A percentile compares a stretch with the other conserved stretches of the same genome.
Evolutionary conservation across 2,329 filamentous ascomycete species (phyloP).

Genomic region (Tolypocladium capitatum): DNA sequence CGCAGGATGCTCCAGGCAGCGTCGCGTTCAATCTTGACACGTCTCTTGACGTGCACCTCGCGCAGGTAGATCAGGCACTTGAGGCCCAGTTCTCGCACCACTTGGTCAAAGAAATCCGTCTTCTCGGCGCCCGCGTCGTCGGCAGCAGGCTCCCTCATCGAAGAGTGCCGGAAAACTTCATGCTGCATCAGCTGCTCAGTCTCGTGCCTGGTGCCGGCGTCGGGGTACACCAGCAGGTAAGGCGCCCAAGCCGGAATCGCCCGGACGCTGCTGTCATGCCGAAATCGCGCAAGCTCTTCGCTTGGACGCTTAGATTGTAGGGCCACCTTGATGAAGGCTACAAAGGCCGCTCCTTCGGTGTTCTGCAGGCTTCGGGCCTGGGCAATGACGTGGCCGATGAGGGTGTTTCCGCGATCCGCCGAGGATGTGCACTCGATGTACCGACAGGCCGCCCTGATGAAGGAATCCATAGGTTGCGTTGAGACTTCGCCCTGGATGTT

Average conservation of each 20-base stretch:
- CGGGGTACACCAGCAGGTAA: conserved; percentile 32
- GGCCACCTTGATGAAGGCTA: conserved; percentile 27
- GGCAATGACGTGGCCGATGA: conserved; percentile 29
- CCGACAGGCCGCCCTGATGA: conserved; percentile 39
- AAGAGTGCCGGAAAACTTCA: conserved; percentile 25
- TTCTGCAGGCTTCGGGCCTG: conserved; percentile 33
- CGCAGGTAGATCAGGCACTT: conserved; percentile 32
- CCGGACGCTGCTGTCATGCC: conserved; percentile 11
- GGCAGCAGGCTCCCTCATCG: conserved; percentile 9
- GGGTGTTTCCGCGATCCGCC: conserved; percentile 17
- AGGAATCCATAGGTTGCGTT: conserved; percentile 35
- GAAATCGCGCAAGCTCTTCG: conserved; percentile 8
- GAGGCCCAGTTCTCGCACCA: conserved; percentile 27
- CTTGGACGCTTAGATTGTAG: conserved; percentile 16
- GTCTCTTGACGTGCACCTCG: conserved; percentile 30
- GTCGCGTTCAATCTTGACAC: conserved; percentile 27
- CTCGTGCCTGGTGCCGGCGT: conserved; percentile 25
- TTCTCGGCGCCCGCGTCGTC: conserved; percentile 12
- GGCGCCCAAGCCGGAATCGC: conserved; percentile 36
- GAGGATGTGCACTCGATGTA: conserved; percentile 35
- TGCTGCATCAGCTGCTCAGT: conserved; percentile 31
- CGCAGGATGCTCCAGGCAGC: conserved; percentile 28
- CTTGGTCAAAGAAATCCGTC: conserved; percentile 7
- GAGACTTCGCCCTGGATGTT: conserved; percentile 35
- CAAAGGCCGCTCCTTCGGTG: conserved; percentile 33